Evolutionary conservation across 2,329 filamentous ascomycete species (phyloP).

Genomic region (Huntiella moniliformis): DNA sequence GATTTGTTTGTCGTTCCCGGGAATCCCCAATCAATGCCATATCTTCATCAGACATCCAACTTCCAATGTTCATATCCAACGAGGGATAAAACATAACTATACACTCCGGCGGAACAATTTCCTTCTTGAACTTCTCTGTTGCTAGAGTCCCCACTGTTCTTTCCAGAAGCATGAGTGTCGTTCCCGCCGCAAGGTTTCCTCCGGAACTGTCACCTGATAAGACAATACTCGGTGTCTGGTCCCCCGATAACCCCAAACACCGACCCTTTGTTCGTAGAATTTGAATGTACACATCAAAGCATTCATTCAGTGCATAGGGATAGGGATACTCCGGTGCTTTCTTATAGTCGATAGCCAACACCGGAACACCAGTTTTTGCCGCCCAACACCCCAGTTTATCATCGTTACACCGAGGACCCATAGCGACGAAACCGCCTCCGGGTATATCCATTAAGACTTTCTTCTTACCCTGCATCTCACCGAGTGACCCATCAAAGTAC

Average conservation of each 20-base stretch:
- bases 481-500: conserved; percentile 79
- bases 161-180: conserved; percentile 79
- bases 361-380: conserved; percentile 66
- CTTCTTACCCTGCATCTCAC: conserved; percentile 55
- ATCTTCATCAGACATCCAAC: conserved; percentile 98
- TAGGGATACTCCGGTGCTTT: conserved; percentile 33
- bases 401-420: conserved; percentile 87
- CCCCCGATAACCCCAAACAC: conserved; percentile 27
- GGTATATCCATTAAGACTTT: conserved; percentile 77
- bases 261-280: conserved; percentile 21
- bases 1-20: conserved; percentile 57
- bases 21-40: conserved; percentile 85
- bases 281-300: conserved; percentile 27
- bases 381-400: conserved; percentile 91
- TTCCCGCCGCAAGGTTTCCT: conserved; percentile 38
- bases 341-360: conserved; percentile 74
- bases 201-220: conserved; percentile 31
- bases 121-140: conserved; percentile 21
- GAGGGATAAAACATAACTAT: conserved; percentile 76
- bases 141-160: conserved; percentile 28
- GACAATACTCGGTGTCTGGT: conserved; percentile 22
- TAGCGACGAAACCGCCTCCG: conserved; percentile 88
- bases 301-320: conserved; percentile 30
- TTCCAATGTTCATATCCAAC: conserved; percentile 91
- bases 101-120: conserved; percentile 58